Base-by-base conservation (phyloP, 768 basidiomycete species). In the Tubosaeta sp. region DNA sequence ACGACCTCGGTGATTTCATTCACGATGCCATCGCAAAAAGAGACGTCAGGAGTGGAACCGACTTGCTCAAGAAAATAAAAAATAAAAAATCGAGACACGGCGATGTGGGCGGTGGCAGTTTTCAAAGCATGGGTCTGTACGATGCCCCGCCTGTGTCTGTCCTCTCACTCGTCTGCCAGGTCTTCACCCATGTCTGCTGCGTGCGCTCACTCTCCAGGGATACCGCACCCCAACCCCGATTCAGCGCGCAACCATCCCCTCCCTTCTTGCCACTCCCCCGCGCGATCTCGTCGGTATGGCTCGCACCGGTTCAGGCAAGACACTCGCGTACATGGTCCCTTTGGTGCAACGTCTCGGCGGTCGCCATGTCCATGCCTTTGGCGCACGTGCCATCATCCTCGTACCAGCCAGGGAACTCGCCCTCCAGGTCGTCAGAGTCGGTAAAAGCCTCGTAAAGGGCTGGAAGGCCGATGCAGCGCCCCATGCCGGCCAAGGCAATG, bases 201-300 rank as follows among this genome's bases (percentile, higher is more conserved):
- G 91, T 46, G 86, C 92, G 2, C 73, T 98, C 35, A 86, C 88
- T 2, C 76, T 95, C n/a, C 87, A 95, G 63, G 95, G 95, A 16
- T 97, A 91, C 70, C 86, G 91, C 33, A 88, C 85, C 41, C 97
- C 97, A 13, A 99, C 97, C 0, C 97, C 97, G 0, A 98, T 99
- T 46, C 97, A 99, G 69, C 84, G 95, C 6, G 78, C 88, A 22
- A 75, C 93, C 3, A 90, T 99, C 42, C 97, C 97, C 6, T 76
- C 85, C 17, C 80, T 97, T 38, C 81, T 98, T 35, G 70, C 86
- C 12, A 83, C 80, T 38, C 93, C 95, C 37, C 92, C 94, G 9
- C 77, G 89, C 48, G 95, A 97, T 71, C 83, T 99, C 13, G 92
- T 98, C 13, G 95, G 92, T 38, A 99, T 98, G 97, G 95, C 97